Percentiles rank a stretch among this genome's conserved stretches.
phyloP scores from a whole-genome alignment of 2,329 filamentous ascomycete species.

The Beauveria asiatica region DNA sequence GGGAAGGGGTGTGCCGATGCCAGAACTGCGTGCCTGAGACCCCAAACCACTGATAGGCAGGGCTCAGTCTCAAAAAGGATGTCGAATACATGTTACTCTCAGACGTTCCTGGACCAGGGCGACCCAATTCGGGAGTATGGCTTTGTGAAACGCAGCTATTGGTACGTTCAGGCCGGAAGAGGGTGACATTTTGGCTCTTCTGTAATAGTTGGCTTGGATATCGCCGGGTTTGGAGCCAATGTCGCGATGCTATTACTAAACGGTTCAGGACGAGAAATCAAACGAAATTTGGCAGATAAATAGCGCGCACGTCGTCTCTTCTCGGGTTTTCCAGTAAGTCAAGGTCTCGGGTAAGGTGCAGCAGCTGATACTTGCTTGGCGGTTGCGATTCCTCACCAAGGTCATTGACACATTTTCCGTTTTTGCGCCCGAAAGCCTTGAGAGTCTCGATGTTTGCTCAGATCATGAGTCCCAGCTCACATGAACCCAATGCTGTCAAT shows the following conservation, averaged over 20 bases:
- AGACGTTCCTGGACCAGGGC: not conserved
- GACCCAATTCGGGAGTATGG: not conserved
- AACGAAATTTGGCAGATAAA: no score
- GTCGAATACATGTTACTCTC: not conserved
- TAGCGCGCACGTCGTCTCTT: no score
- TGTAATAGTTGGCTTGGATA: not conserved
- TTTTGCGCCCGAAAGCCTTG: no score
- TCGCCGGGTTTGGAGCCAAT: not conserved
- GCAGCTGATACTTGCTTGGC: no score
- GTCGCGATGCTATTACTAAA: slow-evolving; percentile 7
- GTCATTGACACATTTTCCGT: no score
- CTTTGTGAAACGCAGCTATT: not conserved
- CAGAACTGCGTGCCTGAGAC: not conserved
- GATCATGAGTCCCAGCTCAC: no score
- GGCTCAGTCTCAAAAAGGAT: not conserved
- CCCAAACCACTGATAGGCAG: not conserved
- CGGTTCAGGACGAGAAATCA: not conserved
- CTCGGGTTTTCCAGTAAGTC: no score
- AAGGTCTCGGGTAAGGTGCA: no score
- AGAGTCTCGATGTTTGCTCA: no score
- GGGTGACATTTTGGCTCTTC: slow-evolving; percentile 7
- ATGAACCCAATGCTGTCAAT: no score
- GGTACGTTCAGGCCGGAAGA: not conserved
- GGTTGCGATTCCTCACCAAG: no score
- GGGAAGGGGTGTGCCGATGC: not conserved